Conservation (phyloP, 2,329 filamentous ascomycete species). For the Elsinoe perseae region DNA sequence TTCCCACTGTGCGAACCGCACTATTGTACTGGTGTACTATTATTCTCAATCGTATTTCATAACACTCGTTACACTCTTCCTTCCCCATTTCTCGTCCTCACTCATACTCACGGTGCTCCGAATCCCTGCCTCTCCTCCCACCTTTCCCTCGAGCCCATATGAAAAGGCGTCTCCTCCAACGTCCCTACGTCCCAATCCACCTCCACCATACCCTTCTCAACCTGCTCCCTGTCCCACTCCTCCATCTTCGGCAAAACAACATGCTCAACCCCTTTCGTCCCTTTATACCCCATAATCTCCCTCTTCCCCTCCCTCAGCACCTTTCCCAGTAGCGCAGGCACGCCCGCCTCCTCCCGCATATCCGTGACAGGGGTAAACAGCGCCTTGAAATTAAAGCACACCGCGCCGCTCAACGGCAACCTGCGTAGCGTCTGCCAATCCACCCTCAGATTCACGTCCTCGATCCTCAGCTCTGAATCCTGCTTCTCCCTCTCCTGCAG, state of each 20-base stretch:
- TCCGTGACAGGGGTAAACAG: constrained; percentile 67
- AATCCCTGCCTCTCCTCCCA: constrained; percentile 61
- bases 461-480: constrained; percentile 46
- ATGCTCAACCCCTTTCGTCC: constrained; percentile 72
- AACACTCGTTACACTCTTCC: no score
- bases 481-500: constrained; percentile 54
- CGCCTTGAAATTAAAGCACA: constrained; percentile 86
- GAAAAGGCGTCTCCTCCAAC: constrained; percentile 68
- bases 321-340: constrained; percentile 62
- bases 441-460: constrained; percentile 62
- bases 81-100: constrained; percentile 22
- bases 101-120: constrained; percentile 7
- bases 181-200: constrained; percentile 60
- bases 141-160: constrained; percentile 66
- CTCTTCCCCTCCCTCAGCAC: constrained; percentile 64
- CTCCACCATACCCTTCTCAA: constrained; percentile 52
- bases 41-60: neutral
- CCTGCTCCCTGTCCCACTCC: constrained; percentile 58
- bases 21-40: constrained; percentile 14
- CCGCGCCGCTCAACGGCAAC: constrained; percentile 63
- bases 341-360: constrained; percentile 62
- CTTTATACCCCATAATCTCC: constrained; percentile 69
- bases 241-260: constrained; percentile 59
- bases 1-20: neutral
- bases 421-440: constrained; percentile 84